Base-by-base conservation (phyloP, 2,329 filamentous ascomycete species). In the Aspergillus latus region DNA sequence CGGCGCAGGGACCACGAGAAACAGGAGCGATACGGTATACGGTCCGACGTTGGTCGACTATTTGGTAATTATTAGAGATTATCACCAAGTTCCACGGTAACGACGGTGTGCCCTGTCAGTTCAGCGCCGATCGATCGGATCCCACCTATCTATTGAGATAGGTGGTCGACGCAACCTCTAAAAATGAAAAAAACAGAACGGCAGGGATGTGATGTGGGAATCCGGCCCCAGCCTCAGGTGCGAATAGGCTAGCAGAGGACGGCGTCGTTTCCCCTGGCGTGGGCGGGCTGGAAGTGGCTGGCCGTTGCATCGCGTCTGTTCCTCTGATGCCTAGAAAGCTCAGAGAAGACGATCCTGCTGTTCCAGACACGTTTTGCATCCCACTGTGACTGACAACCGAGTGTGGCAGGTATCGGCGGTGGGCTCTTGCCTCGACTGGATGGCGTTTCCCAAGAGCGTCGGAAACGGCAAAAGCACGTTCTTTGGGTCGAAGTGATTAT, bases 361-460 rank as follows among this genome's bases (percentile, higher is more conserved):
- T 47, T 47, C 43, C 50, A 48, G 44, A 44, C 49, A 37, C 50
- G 13, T 32, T 44, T 49, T 39, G 34, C 21, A 21, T 21, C 21
- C 21, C 21, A 21, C 21, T 21, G 21, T 21, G 21, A 45, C 21
- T 30, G 11, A n/a, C 21, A 21, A 21, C 42, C 57, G 54, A 53
- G 54, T 51, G 56, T 51, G 58, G 56, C 29, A 57, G 52, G 60
- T 52, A 62, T 56, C 47, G 49, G 43, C 58, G 50, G 59, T 55
- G 51, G 60, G 36, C 53, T 59, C 46, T 13, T 45, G 37, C 26
- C 30, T 47, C 39, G 13, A 37, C 36, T 36, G 49, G 53, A 55
- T 55, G 46, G 30, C 46, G 47, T 51, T 29, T 7, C 21, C 36
- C 30, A 48, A 30, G 46, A 45, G 34, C 29, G 40, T 43, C 29